phyloP scores from a whole-genome alignment of 306 rosid species.

The Prunus mira region DNA sequence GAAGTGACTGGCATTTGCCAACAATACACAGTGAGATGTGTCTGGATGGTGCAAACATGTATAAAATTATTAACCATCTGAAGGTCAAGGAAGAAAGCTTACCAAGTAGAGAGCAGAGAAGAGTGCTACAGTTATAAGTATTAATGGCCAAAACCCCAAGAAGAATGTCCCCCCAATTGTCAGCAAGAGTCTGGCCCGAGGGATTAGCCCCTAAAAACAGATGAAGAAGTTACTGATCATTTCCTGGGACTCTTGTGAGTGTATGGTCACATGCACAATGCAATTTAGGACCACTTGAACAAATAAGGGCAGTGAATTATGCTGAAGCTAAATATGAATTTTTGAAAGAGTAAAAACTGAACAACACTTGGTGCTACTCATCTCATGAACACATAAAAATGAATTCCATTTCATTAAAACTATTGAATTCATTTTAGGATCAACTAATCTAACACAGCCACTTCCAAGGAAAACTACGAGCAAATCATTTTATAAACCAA shows the following conservation, averaged over 20 bases:
- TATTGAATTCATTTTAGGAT: not conserved
- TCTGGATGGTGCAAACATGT: conserved; percentile 1
- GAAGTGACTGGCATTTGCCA: not conserved
- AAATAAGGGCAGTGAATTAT: not conserved
- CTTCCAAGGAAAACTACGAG: conserved; percentile 10
- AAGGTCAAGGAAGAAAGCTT: conserved; percentile 35
- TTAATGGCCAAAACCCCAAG: conserved; percentile 91
- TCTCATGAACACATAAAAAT: not conserved
- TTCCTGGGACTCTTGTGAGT: not conserved
- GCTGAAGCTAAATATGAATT: not conserved
- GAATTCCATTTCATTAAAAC: not conserved
- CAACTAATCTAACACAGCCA: not conserved
- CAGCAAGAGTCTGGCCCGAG: conserved; percentile 83
- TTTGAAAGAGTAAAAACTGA: not conserved
- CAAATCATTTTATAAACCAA: conserved; percentile 2
- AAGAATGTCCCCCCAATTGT: conserved; percentile 95
- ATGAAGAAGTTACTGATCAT: conserved; percentile 15
- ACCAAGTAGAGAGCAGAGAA: conserved; percentile 77
- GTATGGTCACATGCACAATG: not conserved
- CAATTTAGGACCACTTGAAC: too few species aligned
- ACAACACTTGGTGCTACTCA: not conserved
- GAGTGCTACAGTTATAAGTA: conserved; percentile 55
- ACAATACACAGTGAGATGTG: not conserved
- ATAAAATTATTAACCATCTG: not conserved
- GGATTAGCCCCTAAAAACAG: conserved; percentile 77